Percentiles rank a stretch among this genome's conserved stretches.
Conservation (phyloP, 2,329 filamentous ascomycete genomes). For the Talaromyces sp. region DNA sequence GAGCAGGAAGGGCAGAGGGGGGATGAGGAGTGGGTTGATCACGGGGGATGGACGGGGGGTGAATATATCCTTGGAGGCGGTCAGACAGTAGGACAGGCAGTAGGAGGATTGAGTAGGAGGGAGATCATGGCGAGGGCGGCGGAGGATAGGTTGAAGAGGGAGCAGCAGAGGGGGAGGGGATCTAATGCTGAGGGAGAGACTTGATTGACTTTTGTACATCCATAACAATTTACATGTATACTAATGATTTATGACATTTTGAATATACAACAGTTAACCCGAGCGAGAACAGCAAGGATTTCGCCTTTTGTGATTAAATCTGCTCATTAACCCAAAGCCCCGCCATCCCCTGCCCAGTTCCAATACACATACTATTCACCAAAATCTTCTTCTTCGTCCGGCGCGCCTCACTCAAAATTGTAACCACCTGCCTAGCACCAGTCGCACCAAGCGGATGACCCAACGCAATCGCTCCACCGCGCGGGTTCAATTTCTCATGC, state of each 20-base stretch:
- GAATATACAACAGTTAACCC: not conserved
- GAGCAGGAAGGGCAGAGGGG: slow-evolving; percentile 51
- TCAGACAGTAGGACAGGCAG: not conserved
- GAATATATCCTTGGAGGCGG: slow-evolving; percentile 65
- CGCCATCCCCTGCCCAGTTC: slow-evolving; percentile 65
- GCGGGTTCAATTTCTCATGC: slow-evolving; percentile 77
- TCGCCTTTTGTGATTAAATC: slow-evolving; percentile 7
- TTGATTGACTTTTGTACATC: not conserved
- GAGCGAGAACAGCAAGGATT: not conserved
- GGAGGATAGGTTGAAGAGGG: slow-evolving; percentile 61
- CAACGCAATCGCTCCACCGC: slow-evolving; percentile 87
- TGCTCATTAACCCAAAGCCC: slow-evolving; percentile 65
- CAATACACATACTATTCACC: slow-evolving; percentile 85
- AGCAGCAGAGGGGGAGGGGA: slow-evolving; percentile 40
- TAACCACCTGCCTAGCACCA: slow-evolving; percentile 85
- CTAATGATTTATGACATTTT: not conserved
- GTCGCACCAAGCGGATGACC: slow-evolving; percentile 91
- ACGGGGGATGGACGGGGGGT: slow-evolving; percentile 74
- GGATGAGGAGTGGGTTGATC: slow-evolving; percentile 59
- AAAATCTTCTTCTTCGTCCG: slow-evolving; percentile 86
- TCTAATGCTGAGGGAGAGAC: not conserved
- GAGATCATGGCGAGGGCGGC: slow-evolving; percentile 73
- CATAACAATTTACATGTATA: not conserved
- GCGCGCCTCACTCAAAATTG: slow-evolving; percentile 79
- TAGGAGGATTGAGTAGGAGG: slow-evolving; percentile 55